Evolutionary conservation across 148 eudicot species (phyloP).

Genomic region (Fagopyrum tataricum): DNA sequence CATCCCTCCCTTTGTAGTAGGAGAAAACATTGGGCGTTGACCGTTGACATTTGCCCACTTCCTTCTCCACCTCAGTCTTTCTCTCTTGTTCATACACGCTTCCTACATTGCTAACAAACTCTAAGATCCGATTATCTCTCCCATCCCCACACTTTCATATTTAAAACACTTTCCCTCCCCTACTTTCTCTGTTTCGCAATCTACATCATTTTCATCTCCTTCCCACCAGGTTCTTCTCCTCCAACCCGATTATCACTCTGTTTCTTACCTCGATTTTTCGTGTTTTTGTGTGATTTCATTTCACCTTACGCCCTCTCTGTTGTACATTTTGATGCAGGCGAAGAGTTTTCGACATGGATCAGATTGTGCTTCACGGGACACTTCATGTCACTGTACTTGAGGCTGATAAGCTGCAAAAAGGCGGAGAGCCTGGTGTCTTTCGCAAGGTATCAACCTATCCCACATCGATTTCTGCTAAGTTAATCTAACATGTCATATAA

Average conservation of each 20-base stretch:
- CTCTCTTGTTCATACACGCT: background rate
- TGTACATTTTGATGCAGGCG: background rate
- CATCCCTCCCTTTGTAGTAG: no score
- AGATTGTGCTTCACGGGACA: conserved; percentile 31
- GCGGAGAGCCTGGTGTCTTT: conserved; percentile 8
- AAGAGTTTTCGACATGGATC: background rate
- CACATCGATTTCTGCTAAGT: background rate
- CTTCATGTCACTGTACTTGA: conserved; percentile 40
- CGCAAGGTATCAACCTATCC: conserved; percentile 1
- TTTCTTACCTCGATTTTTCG: background rate
- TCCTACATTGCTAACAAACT: background rate
- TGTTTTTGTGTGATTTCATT: background rate
- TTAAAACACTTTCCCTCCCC: background rate
- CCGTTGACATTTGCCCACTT: conserved; percentile 8
- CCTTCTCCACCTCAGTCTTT: background rate
- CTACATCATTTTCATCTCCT: background rate
- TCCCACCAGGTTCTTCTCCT: background rate
- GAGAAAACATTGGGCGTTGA: background rate
- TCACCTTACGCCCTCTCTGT: background rate
- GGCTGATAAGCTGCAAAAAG: conserved; percentile 19
- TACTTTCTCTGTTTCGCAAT: background rate
- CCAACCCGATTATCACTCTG: background rate
- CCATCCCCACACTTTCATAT: background rate
- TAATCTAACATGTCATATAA: background rate
- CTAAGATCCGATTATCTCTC: background rate